Evolutionary conservation across 1,284 basidiomycete species (phyloP), one percentile per base, ranked within the genome.

Genomic region (Tylopilus orsonianus): DNA sequence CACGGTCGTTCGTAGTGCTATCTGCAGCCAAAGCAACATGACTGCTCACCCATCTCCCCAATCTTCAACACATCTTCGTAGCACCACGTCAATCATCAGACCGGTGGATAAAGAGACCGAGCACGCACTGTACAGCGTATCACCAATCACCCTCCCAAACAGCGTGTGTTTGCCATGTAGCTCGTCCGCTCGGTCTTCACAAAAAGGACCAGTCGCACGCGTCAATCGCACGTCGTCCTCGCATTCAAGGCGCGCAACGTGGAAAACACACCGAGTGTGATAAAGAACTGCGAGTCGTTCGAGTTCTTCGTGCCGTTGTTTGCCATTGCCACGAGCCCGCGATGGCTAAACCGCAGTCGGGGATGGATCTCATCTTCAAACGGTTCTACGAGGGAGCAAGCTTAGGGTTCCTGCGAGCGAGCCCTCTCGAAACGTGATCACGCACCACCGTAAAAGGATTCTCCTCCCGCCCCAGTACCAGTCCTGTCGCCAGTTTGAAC

Each of bases 401-500:
- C 4, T 19, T 30, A 7, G n/a, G n/a, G n/a, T 27, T 19, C 5
- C 33, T n/a, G 23, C 19, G 16, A 22, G 38, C 26, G 8, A 13
- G 8, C 2, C 9, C n/a, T 12, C 20, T 39, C 9, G 22, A 40
- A n/a, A 33, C 10, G n/a, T 2, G 19, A 8, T 22, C 46, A 54
- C 79, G 38, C 47, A 88, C 90, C 89, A 69, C 92, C 93, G 55
- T 90, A 95, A 64, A 93, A 87, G 1, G 90, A 93, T 65, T 94
- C 93, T 56, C 95, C 95, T 4, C 95, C 94, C 4, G 72, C 82
- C 1, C 96, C 96, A 0, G 91, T 94, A 0, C 93, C 93, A 0
- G 93, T 94, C 49, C 82, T 86, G 64, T 98, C 96, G n/a, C 96
- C 96, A 2, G 93, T 93, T 67, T 98, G 96, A 2, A 97, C 85